Evolutionary conservation across 805 yeast genomes (phyloP).

Genomic region (Yamadazyma laniorum): DNA sequence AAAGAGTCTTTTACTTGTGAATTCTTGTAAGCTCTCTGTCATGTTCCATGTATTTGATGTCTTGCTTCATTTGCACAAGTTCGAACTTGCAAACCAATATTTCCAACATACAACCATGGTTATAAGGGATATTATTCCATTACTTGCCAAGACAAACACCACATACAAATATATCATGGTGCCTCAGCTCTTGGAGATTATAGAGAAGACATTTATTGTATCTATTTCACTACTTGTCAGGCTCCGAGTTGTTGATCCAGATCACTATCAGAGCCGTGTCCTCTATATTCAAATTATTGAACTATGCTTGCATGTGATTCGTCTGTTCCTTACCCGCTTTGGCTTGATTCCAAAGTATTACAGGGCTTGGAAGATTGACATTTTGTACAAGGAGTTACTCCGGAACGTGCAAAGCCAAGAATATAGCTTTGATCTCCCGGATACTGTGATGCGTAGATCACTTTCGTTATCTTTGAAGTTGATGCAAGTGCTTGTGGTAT

Average conservation of each 20-base stretch:
- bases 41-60: conserved; percentile 4
- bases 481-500: conserved; percentile 1
- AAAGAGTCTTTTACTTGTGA: conserved; percentile 3
- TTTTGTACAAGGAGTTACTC: conserved; percentile 1
- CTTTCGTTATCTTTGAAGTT: conserved; percentile 4
- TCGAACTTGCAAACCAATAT: not conserved
- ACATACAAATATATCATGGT: not conserved
- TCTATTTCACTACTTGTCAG: not conserved
- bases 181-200: not conserved
- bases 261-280: not conserved
- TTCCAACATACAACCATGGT: not conserved
- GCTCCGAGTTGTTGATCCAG: not conserved
- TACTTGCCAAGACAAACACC: not conserved
- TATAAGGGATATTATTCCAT: conserved; percentile 2
- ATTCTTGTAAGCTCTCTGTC: conserved; percentile 4
- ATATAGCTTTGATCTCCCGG: too few relatives aligned
- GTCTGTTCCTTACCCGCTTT: conserved; percentile 1
- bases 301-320: conserved; percentile 1
- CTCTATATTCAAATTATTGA: not conserved
- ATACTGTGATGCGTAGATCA: too few relatives aligned
- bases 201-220: conserved; percentile 1
- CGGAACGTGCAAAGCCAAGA: too few relatives aligned
- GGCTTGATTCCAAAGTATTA: conserved; percentile 5
- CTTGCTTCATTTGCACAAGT: conserved; percentile 1
- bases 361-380: conserved; percentile 6